Evolutionary conservation across 768 basidiomycete genomes (phyloP), one percentile per base, ranked within the genome.

Genomic region (Pilatotrama ljubarskyi): DNA sequence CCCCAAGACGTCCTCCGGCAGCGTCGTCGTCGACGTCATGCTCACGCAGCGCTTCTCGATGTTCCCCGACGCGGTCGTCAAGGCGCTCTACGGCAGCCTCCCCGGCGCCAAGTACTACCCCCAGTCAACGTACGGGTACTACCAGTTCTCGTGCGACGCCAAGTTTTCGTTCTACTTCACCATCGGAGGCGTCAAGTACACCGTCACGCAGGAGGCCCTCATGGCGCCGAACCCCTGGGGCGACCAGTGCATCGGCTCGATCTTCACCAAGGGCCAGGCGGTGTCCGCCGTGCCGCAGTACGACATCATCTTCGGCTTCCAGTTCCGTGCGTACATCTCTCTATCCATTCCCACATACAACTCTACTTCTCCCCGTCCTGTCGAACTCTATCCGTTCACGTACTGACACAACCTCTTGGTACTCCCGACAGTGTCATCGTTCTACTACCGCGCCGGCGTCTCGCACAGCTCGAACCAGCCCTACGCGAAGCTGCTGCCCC

Each of bases 141-240:
- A 53, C 51, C 50, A 54, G 36, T 37, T 63, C 22, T 44, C 61
- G 17, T 63, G 61, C 35, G 55, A 63, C 46, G 26, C 56, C 17
- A 32, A 44, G 41, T 9, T 63, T 22, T 20, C 51, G 37, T 58
- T 63, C 56, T 25, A 2, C 22, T 48, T 63, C 57, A 41, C 52
- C 11, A 63, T 63, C 48, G 61, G 42, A 6, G 56, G 56, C 52
- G 14, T 24, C 17, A 58, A 63, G 47, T 63, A 63, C 46, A 17
- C 36, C 9, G 44, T 63, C 29, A 35, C 8, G 38, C 18, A 51
- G 51, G 52, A 50, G 29, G 44, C 52, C 4, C 61, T 63, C 46
- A 36, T 63, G 10, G 56, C 56, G 32, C 51, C 51, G 22, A 63
- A 63, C 56, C 61, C 61, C 22, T 58, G 56, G 56, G 61, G 61